A percentile compares a stretch with the other conserved stretches of the same genome.
Conservation (phyloP, 2,329 filamentous ascomycete genomes). For the Hypoxylon sp. region DNA sequence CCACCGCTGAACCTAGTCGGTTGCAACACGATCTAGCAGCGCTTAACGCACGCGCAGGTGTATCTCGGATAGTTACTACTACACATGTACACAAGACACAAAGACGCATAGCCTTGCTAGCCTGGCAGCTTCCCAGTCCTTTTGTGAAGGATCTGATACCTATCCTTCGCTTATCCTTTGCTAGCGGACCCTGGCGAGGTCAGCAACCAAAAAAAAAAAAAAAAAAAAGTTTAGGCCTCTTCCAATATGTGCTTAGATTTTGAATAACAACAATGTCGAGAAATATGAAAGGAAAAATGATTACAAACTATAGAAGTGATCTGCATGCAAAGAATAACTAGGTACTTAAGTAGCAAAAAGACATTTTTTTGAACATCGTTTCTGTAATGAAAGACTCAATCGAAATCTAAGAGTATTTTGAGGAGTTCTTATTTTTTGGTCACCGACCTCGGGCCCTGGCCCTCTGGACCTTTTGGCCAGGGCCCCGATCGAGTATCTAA, state of each 20-base stretch:
- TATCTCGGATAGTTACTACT: not conserved
- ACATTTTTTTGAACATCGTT: too few species aligned
- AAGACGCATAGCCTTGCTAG: slow-evolving; percentile 31
- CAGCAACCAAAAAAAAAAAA: too few species aligned
- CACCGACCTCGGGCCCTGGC: slow-evolving; percentile 23
- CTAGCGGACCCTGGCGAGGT: slow-evolving; percentile 33
- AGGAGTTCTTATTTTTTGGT: too few species aligned
- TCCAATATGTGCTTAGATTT: too few species aligned
- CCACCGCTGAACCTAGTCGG: slow-evolving; percentile 47
- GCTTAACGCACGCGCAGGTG: slow-evolving; percentile 30
- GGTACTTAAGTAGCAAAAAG: too few species aligned
- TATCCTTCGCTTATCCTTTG: slow-evolving; percentile 27
- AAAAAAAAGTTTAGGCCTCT: too few species aligned
- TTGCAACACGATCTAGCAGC: slow-evolving; percentile 54
- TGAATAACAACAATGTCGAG: too few species aligned
- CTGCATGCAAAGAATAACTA: too few species aligned
- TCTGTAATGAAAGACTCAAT: too few species aligned
- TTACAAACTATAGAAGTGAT: too few species aligned
- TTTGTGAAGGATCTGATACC: slow-evolving; percentile 41
- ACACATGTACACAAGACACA: slow-evolving; percentile 11
- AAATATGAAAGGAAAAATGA: too few species aligned
- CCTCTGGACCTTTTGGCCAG: slow-evolving; percentile 7
- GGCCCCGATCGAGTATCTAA: slow-evolving; percentile 30
- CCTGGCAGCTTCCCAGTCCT: slow-evolving; percentile 33
- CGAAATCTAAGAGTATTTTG: too few species aligned